Percentiles rank a stretch among this genome's conserved stretches.
phyloP scores from a whole-genome alignment of 2,329 filamentous ascomycete species.

The Alternaria triticina region DNA sequence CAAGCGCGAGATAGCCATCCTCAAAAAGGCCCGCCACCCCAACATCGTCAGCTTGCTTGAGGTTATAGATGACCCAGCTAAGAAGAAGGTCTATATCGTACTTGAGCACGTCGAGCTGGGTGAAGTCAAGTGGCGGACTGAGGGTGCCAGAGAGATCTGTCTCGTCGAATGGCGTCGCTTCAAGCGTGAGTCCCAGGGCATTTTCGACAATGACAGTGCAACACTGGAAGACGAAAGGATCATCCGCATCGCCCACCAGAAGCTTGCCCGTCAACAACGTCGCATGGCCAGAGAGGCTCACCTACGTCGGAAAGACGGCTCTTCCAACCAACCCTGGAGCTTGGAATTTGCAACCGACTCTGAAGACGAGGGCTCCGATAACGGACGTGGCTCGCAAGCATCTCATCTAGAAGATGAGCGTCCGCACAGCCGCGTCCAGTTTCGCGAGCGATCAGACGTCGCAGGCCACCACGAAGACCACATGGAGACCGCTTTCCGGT shows the following conservation, averaged over 20 bases:
- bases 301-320: conserved; percentile 34
- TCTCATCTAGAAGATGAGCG: conserved; percentile 29
- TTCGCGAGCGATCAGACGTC: conserved; percentile 28
- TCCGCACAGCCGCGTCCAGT: conserved; percentile 23
- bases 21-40: conserved; percentile 97
- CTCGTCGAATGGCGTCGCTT: conserved; percentile 81
- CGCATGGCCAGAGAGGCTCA: conserved; percentile 47
- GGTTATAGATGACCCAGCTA: conserved; percentile 94
- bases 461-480: conserved; percentile 28
- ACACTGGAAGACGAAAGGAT: conserved; percentile 54
- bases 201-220: conserved; percentile 51
- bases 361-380: conserved; percentile 55
- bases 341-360: conserved; percentile 75
- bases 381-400: conserved; percentile 33
- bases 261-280: conserved; percentile 54
- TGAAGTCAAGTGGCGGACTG: conserved; percentile 92
- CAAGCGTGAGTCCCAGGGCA: conserved; percentile 69
- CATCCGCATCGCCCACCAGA: conserved; percentile 39
- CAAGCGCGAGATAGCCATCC: conserved; percentile 94
- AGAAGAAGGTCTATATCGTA: conserved; percentile 98
- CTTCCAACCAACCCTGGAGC: conserved; percentile 76
- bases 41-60: conserved; percentile 95
- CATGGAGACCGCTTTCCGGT: conserved; percentile 46
- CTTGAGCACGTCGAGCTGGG: conserved; percentile 93
- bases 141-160: conserved; percentile 83